Percentiles rank a stretch among this genome's conserved stretches.
Evolutionary conservation across 441 rosid genomes (phyloP).

Genomic region (Viola pubescens): DNA sequence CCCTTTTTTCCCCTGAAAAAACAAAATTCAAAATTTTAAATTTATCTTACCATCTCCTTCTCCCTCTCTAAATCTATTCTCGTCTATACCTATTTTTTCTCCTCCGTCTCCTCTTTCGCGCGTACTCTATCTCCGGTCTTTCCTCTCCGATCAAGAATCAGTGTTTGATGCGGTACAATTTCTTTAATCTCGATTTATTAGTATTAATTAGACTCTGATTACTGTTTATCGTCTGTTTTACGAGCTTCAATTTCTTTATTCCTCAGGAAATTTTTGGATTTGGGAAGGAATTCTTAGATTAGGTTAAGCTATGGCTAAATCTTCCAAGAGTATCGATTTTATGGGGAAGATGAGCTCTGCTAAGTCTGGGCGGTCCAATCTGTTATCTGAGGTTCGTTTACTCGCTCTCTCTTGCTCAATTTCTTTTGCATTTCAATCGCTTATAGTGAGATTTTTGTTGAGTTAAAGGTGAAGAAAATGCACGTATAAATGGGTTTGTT

Average conservation of each 20-base stretch:
- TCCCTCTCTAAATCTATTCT: background rate
- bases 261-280: background rate
- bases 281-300: too few species aligned
- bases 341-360: background rate
- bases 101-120: background rate
- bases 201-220: background rate
- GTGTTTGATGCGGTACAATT: too few species aligned
- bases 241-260: background rate
- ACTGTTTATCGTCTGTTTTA: background rate
- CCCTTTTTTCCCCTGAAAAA: too few species aligned
- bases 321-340: background rate
- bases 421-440: too few species aligned
- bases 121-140: background rate
- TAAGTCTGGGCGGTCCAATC: background rate
- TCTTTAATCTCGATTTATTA: background rate
- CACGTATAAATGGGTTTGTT: too few species aligned
- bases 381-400: background rate
- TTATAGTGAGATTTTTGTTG: too few species aligned
- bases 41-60: too few species aligned
- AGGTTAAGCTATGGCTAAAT: background rate
- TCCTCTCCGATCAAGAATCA: background rate
- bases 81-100: background rate
- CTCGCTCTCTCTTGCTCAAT: background rate
- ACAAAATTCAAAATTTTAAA: too few species aligned
- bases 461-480: too few species aligned